These are phyloP conservation scores for Acanthamoeba triangularis DNA, from an alignment of 208 protist genomes.

Conservation along the genomic window DNA sequence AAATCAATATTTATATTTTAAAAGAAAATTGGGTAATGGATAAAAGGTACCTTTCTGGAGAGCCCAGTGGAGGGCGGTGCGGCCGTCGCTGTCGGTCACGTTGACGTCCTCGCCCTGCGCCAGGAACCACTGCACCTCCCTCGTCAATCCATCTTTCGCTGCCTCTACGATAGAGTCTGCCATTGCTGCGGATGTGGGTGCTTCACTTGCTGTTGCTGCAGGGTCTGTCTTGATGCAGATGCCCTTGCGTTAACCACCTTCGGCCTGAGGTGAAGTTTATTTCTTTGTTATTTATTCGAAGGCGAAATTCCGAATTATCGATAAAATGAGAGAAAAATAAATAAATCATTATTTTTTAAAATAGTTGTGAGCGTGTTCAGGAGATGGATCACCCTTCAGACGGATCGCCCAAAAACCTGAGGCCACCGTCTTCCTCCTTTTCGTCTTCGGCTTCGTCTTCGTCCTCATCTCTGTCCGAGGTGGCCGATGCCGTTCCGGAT, in stretches of 20 bases:
- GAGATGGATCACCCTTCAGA: background rate
- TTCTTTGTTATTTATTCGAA: too few relatives aligned
- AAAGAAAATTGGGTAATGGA: background rate
- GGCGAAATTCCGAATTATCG: too few relatives aligned
- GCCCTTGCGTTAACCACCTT: too few relatives aligned
- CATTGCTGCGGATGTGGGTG: background rate
- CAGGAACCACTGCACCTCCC: slow-evolving; percentile 70
- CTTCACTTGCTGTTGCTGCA: background rate
- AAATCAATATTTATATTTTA: background rate
- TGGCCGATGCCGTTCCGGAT: background rate
- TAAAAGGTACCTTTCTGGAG: background rate
- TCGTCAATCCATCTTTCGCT: slow-evolving; percentile 14
- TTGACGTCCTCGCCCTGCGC: slow-evolving; percentile 63
- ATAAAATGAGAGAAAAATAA: too few relatives aligned
- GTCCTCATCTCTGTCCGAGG: background rate
- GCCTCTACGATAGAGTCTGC: slow-evolving; percentile 63
- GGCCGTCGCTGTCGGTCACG: slow-evolving; percentile 37
- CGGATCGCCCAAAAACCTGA: background rate
- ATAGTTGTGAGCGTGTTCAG: too few relatives aligned
- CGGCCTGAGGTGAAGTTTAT: too few relatives aligned
- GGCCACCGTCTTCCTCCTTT: background rate
- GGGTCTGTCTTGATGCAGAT: too few relatives aligned
- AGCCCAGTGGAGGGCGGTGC: slow-evolving; percentile 56
- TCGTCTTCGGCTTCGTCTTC: background rate
- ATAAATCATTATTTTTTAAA: too few relatives aligned